These are phyloP conservation scores for Dalbergia cochinchinensis DNA, from an alignment of 306 rosid species.

Conservation along the genomic window DNA sequence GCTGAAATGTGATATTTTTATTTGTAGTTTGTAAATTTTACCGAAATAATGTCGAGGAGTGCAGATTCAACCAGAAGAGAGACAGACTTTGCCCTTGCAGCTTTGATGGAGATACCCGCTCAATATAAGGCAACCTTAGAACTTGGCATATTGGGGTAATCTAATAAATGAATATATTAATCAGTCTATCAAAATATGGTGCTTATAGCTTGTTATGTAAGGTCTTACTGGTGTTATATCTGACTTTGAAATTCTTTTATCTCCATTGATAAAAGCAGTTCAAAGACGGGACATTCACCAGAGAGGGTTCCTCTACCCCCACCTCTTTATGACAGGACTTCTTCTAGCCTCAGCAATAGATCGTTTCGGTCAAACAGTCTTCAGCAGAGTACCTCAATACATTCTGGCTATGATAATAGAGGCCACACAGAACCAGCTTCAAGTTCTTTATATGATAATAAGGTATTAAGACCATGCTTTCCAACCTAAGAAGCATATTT, in stretches of 20 bases:
- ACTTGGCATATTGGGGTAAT: slow-evolving; percentile 77
- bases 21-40: slow-evolving; percentile 78
- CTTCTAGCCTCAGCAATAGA: slow-evolving; percentile 48
- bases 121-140: slow-evolving; percentile 86
- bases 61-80: slow-evolving; percentile 57
- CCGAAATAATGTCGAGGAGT: slow-evolving; percentile 70
- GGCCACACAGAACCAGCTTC: slow-evolving; percentile 54
- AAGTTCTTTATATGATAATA: slow-evolving; percentile 65
- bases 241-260: slow-evolving; percentile 37
- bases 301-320: slow-evolving; percentile 82
- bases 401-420: slow-evolving; percentile 42
- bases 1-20: slow-evolving; percentile 25
- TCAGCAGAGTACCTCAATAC: slow-evolving; percentile 48
- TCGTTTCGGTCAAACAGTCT: slow-evolving; percentile 52
- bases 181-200: not conserved
- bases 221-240: slow-evolving; percentile 36
- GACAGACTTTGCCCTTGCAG: slow-evolving; percentile 74
- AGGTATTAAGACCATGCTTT: slow-evolving; percentile 58
- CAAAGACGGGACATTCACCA: slow-evolving; percentile 62
- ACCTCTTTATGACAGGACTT: slow-evolving; percentile 54
- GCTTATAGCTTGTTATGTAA: not conserved
- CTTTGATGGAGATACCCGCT: slow-evolving; percentile 92
- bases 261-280: slow-evolving; percentile 45
- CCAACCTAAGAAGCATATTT: slow-evolving; percentile 1
- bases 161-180: slow-evolving; percentile 22